A percentile compares a stretch with the other conserved stretches of the same genome.
Evolutionary conservation across 2,329 filamentous ascomycete species (phyloP).

Genomic region (Cadophora sp.): DNA sequence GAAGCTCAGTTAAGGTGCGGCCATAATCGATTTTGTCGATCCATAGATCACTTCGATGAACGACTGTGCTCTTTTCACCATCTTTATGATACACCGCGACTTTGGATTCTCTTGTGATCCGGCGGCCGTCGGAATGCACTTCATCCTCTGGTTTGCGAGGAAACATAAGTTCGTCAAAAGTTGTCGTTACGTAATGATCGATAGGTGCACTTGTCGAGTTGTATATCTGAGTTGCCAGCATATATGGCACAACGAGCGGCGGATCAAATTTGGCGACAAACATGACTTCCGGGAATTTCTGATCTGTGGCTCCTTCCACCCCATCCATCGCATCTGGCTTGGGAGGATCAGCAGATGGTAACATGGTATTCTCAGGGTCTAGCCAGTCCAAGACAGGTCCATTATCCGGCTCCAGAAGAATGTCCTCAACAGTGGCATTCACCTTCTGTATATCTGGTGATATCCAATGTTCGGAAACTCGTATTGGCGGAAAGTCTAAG

Average conservation of each 20-base stretch:
- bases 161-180: slow-evolving; percentile 59
- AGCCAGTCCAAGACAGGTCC: slow-evolving; percentile 69
- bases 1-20: slow-evolving; percentile 68
- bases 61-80: slow-evolving; percentile 38
- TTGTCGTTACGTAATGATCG: slow-evolving; percentile 57
- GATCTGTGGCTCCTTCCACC: slow-evolving; percentile 53
- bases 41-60: slow-evolving; percentile 66
- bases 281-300: slow-evolving; percentile 71
- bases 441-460: slow-evolving; percentile 69
- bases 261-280: slow-evolving; percentile 80
- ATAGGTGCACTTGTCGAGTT: slow-evolving; percentile 63
- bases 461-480: slow-evolving; percentile 78
- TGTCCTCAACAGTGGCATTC: slow-evolving; percentile 52
- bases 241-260: slow-evolving; percentile 72
- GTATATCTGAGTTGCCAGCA: slow-evolving; percentile 67
- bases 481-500: slow-evolving; percentile 62
- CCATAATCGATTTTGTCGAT: slow-evolving; percentile 78
- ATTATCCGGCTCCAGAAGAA: slow-evolving; percentile 45
- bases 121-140: slow-evolving; percentile 62
- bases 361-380: slow-evolving; percentile 70
- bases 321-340: slow-evolving; percentile 60
- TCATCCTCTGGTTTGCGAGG: slow-evolving; percentile 52
- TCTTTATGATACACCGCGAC: slow-evolving; percentile 50
- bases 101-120: slow-evolving; percentile 56
- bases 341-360: slow-evolving; percentile 53